Percentiles rank a stretch among this genome's conserved stretches.
Evolutionary conservation across 176 grass and related monocot species (phyloP).

Genomic region (Poa annua): DNA sequence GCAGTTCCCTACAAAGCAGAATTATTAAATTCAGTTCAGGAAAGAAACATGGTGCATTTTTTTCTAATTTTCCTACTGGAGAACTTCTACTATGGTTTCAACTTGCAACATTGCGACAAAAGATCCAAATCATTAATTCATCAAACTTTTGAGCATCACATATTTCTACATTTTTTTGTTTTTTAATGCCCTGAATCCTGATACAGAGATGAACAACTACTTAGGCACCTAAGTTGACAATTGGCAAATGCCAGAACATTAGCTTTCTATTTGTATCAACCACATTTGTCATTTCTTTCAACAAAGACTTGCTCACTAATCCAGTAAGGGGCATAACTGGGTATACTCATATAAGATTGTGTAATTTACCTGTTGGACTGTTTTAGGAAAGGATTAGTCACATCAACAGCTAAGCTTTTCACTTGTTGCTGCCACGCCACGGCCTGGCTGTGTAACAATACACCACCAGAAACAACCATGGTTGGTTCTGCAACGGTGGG

Average conservation of each 20-base stretch:
- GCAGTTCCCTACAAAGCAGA: constrained; percentile 54
- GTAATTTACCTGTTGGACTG: constrained; percentile 50
- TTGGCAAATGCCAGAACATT: background rate
- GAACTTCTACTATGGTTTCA: background rate
- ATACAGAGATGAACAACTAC: background rate
- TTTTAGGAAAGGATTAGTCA: constrained; percentile 30
- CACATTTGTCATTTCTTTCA: constrained; percentile 6
- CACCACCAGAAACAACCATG: constrained; percentile 42
- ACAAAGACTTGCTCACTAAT: constrained; percentile 14
- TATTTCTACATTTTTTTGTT: background rate
- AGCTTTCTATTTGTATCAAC: background rate
- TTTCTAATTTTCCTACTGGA: background rate
- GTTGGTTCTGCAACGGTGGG: constrained; percentile 38
- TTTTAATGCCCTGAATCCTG: background rate
- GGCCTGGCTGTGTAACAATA: constrained; percentile 33
- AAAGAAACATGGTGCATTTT: background rate
- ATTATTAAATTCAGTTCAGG: constrained; percentile 1
- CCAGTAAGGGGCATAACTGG: constrained; percentile 29
- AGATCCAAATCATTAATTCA: background rate
- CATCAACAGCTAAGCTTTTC: constrained; percentile 40
- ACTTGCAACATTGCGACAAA: background rate
- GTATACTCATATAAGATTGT: background rate
- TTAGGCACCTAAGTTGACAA: background rate
- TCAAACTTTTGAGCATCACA: background rate
- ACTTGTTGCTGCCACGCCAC: constrained; percentile 34